Base-by-base conservation (phyloP, 805 yeast species). In the Phaffomyces opuntiae region DNA sequence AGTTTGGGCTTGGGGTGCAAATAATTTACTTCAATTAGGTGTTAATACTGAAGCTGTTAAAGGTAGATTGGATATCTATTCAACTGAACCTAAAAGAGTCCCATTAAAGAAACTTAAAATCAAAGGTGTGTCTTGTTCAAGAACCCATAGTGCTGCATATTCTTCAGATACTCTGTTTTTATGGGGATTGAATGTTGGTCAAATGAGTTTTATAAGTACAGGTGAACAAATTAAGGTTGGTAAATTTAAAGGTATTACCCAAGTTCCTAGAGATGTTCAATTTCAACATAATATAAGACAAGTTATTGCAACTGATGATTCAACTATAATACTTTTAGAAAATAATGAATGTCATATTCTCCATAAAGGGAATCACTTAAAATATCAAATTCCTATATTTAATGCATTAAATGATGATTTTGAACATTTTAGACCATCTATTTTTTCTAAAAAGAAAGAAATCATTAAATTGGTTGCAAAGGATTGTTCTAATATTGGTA, bases 131-230 rank as follows among this genome's bases (percentile, higher is more conserved):
- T 40, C 81, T 1, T 80, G 84, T 17, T 85, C 95, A 4, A 78
- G 74, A 40, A 70, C 82, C 12, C 95, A 87, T 59, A 78, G 91
- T 5, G 71, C 81, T 17, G 85, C 77, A 0, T 82, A 70, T 49
- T 66, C 80, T 0, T 67, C 65, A 7, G 59, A 66, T 38, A 75
- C 74, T 9, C 48, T 56, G n/a, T 75, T 66, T 49, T 62, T 78
- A 35, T 87, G 96, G 95, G 96, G 96, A 3, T 64, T 82, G 34
- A 85, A 87, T 57, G 65, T 78, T 33, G 96, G 96, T 0, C 96
- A 87, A 60, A 78, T 87, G 81, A 91, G 91, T 3, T 67, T 75
- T 42, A 54, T 67, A 7, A 47, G 65, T 16, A 47, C 64, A 2
- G 60, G 65, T 11, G 63, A 62, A 14, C 52, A 53, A 50, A 59